Base-by-base conservation (phyloP, 2,329 filamentous ascomycete genomes). In the Ilyonectria sp. region DNA sequence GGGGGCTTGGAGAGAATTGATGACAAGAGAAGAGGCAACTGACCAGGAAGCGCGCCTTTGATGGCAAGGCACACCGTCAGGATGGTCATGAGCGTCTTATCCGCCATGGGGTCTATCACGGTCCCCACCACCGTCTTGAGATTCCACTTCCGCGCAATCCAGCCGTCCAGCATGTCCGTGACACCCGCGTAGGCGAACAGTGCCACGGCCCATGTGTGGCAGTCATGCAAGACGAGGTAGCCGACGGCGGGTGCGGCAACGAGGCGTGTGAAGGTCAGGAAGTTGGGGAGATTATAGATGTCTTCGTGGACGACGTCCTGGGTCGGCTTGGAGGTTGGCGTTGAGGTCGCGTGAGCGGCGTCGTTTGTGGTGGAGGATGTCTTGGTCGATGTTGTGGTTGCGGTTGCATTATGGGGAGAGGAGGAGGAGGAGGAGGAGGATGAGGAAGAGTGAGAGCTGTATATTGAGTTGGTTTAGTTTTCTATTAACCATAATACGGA, bases 241-340 rank as follows among this genome's bases (percentile, higher is more conserved):
- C 95, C 96, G 53, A 98, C 90, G 33, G 93, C 86, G 0, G 96
- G 96, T 1, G 96, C 93, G 1, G 93, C 92, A 57, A 93, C 79
- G 44, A 99, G 89, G 3, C 96, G 93, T 2, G 94, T 93, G 72
- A 95, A 91, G 1, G 96, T 99, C 60, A 99, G 87, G 69, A 97
- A 86, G 79, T 99, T 99, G 46, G 96, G 96, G n/a, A 99, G 78
- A 40, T 94, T 99, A 84, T 97, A 98, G 77, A 99, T 97, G 78
- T 99, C 94, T 82, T 99, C 96, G 79, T 92, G 69, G 35, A 70
- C 57, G 55, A 67, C 68, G 46, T 72, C 70, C 43, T 62, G 52
- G 49, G 50, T 29, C n/a, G 61, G 31, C 21, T 40, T 65, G 19
- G 62, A 37, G 23, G 43, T 23, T 13, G 49, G 8, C n/a, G 40